phyloP scores from a whole-genome alignment of 2,329 filamentous ascomycete genomes.

The Diplodia sapinea region DNA sequence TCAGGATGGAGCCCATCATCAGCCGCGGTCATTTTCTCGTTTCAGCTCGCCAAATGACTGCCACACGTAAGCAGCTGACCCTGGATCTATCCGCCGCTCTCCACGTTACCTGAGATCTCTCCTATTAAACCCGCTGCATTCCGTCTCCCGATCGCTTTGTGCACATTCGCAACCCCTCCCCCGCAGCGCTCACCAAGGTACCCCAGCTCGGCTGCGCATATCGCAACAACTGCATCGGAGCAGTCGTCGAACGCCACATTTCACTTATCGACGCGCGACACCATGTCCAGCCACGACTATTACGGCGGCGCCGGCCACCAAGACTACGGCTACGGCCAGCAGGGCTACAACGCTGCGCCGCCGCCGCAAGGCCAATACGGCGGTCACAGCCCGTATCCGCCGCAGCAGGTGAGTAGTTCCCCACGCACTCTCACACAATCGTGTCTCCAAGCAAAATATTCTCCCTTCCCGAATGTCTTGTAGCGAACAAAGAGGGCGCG shows the following conservation, averaged over 20 bases:
- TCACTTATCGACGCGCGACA: not conserved
- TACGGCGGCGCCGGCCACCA: slow-evolving; percentile 43
- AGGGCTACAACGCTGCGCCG: slow-evolving; percentile 34
- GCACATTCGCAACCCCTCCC: slow-evolving; percentile 2
- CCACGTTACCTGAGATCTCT: slow-evolving; percentile 8
- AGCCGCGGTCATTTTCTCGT: slow-evolving; percentile 22
- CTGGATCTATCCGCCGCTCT: slow-evolving; percentile 17
- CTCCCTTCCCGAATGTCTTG: not conserved
- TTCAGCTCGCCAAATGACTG: slow-evolving; percentile 28
- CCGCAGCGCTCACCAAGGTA: not conserved
- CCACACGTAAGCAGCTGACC: slow-evolving; percentile 26
- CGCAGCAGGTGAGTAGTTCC: slow-evolving; percentile 34
- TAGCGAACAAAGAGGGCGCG: not conserved
- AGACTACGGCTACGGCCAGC: slow-evolving; percentile 32
- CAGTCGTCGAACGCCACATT: not conserved
- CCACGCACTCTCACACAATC: not conserved
- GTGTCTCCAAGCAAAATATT: too few relatives aligned
- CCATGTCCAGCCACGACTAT: slow-evolving; percentile 43
- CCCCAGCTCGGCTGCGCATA: slow-evolving; percentile 4
- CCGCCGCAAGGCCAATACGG: slow-evolving; percentile 30
- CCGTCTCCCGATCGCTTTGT: not conserved
- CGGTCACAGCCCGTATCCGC: slow-evolving; percentile 39
- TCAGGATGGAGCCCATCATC: slow-evolving; percentile 20
- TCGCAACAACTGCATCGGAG: not conserved
- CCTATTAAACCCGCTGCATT: slow-evolving; percentile 21